A percentile compares a stretch with the other conserved stretches of the same genome.
phyloP scores from a whole-genome alignment of 371 early-diverging fungal species.

The Rhizopus sp. region DNA sequence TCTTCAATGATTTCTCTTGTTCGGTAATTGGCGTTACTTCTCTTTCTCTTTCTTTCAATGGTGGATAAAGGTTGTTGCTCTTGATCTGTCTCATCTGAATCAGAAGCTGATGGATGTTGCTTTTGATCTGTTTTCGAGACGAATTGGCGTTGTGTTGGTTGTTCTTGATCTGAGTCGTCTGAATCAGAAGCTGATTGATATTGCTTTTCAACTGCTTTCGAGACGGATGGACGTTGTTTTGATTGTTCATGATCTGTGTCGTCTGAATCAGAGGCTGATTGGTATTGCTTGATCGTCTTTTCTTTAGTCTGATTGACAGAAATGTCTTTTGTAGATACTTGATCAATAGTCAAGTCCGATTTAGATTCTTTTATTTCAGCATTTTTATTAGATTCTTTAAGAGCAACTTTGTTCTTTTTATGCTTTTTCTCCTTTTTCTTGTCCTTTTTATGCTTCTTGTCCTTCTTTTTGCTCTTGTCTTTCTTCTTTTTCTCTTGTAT shows the following conservation, averaged over 20 bases:
- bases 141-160: background rate
- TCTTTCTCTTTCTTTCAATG: background rate
- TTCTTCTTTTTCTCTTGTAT: too few species aligned
- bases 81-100: conserved; percentile 14
- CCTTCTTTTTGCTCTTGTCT: background rate
- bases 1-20: background rate
- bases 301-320: too few species aligned
- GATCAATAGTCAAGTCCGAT: too few species aligned
- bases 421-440: background rate
- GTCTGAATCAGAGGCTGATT: conserved; percentile 1
- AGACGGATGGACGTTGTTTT: too few species aligned
- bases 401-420: background rate
- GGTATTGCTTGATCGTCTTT: background rate
- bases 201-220: too few species aligned
- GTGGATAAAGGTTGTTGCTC: background rate
- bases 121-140: background rate
- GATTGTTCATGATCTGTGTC: too few species aligned
- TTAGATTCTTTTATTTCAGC: too few species aligned
- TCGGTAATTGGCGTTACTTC: background rate
- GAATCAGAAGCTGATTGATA: too few species aligned
- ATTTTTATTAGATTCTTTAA: too few species aligned
- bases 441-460: background rate
- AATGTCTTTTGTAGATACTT: too few species aligned
- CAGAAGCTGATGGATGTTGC: background rate
- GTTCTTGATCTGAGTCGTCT: conserved; percentile 11